Evolutionary conservation across 345 rosid genomes (phyloP), one percentile per base, ranked within the genome.

Genomic region (Pugionium dolabratum): DNA sequence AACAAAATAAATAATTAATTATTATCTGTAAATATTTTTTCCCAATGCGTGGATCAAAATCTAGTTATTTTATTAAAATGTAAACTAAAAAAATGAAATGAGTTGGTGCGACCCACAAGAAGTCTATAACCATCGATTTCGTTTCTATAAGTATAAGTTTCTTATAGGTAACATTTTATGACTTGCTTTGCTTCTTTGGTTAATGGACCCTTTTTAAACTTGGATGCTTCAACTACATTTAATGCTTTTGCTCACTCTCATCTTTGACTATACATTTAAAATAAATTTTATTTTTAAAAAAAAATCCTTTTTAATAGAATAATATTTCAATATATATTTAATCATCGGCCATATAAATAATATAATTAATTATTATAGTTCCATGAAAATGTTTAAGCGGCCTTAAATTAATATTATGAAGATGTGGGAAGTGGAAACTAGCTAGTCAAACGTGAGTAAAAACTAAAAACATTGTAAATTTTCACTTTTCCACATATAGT

Each of bases 201-300:
- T 66, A 58, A 51, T 51, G 71, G 62, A 58, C 71, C 66, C 61
- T 59, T 58, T 51, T 67, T 58, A 58, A 60, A 43, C 48, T 59
- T 59, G 56, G 67, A 72, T 65, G 71, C 71, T 72, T 72, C 67
- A 51, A 44, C 9, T 59, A 36, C 56, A 66, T 62, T 72, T 44
- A 32, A 64, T 46, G 64, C 48, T 28, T 39, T 51, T 59, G 5
- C 18, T 36, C 56, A 37, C 29, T 35, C 39, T 64, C 54, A 55
- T 71, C 10, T 34, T 54, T 72, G 18, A 18, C 0, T 18, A 18
- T 18, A 18, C 18, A 18, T 18, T 18, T 18, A 18, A 18, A 18
- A 18, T 18, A 18, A 18, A 18, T 18, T 18, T 18, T 18, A 18
- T 18, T 18, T 18, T 18, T 18, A 18, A 18, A 18, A 18, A 18